Conservation (phyloP, 192 early-diverging fungal species). For the Rhizophagus prolifer region DNA sequence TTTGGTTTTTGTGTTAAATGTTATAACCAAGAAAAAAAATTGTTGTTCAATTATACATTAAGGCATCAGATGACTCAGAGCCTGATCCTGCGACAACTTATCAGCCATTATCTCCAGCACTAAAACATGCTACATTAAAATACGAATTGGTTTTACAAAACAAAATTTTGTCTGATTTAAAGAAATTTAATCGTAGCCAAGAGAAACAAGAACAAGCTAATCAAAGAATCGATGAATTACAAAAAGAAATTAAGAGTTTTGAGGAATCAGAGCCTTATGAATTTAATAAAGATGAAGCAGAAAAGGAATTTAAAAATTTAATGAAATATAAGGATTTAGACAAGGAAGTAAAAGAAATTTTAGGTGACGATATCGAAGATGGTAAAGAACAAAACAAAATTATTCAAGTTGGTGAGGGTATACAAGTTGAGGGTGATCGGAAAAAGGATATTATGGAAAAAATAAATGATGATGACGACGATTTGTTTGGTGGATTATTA, state of each 20-base stretch:
- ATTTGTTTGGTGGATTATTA: conserved; percentile 39
- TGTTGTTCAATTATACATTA: background rate
- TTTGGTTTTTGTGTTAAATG: background rate
- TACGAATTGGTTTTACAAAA: conserved; percentile 27
- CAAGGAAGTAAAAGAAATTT: conserved; percentile 44
- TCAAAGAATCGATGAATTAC: conserved; percentile 20
- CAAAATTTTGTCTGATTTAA: conserved; percentile 1
- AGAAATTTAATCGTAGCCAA: conserved; percentile 22
- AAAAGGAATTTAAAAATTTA: conserved; percentile 35
- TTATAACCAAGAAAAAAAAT: too few species aligned
- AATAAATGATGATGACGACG: conserved; percentile 28
- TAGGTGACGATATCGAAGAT: conserved; percentile 12
- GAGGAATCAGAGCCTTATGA: background rate
- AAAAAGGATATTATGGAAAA: conserved; percentile 7
- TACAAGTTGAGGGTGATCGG: conserved; percentile 34
- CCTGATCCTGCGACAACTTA: background rate
- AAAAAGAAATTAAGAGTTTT: background rate
- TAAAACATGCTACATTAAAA: conserved; percentile 24
- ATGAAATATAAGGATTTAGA: conserved; percentile 31
- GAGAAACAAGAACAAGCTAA: conserved; percentile 31
- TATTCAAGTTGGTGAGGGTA: conserved; percentile 31
- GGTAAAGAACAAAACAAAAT: conserved; percentile 38
- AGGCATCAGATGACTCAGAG: conserved; percentile 12
- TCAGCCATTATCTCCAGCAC: conserved; percentile 2
- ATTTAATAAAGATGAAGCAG: conserved; percentile 28